Evolutionary conservation across 768 basidiomycete genomes (phyloP).

Genomic region (Crucibulum laeve): DNA sequence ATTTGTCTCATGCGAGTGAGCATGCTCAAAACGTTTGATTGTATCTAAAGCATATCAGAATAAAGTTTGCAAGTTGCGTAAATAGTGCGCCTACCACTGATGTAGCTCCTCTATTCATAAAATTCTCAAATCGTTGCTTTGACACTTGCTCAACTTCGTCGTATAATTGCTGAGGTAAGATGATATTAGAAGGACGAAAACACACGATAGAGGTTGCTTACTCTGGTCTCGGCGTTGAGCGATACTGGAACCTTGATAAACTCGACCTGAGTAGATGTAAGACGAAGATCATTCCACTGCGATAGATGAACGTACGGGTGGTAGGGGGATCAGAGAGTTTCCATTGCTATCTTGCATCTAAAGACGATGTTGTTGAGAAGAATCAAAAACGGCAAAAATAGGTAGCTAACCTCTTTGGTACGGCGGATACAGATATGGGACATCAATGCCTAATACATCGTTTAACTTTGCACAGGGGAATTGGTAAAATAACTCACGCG

Average conservation of each 20-base stretch:
- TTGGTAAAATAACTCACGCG: constrained; percentile 37
- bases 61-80: too few relatives aligned
- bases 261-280: constrained; percentile 50
- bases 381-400: background rate
- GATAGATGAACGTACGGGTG: constrained; percentile 41
- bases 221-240: constrained; percentile 60
- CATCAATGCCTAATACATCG: constrained; percentile 59
- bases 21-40: constrained; percentile 72
- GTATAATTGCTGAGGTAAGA: constrained; percentile 48
- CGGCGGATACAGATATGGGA: constrained; percentile 73
- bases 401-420: constrained; percentile 63
- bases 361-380: constrained; percentile 4
- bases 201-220: constrained; percentile 21
- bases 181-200: constrained; percentile 4
- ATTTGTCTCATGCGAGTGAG: constrained; percentile 86
- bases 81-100: constrained; percentile 36
- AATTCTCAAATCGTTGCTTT: constrained; percentile 53
- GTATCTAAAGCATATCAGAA: constrained; percentile 36
- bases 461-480: background rate
- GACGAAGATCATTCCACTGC: background rate
- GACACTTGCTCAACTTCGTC: constrained; percentile 65
- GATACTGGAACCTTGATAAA: constrained; percentile 71
- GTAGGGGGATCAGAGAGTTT: constrained; percentile 68
- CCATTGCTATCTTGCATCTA: constrained; percentile 88
- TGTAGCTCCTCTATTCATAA: constrained; percentile 40